Evolutionary conservation across 2,329 filamentous ascomycete genomes (phyloP).

Genomic region (Pestalotiopsis sp.): DNA sequence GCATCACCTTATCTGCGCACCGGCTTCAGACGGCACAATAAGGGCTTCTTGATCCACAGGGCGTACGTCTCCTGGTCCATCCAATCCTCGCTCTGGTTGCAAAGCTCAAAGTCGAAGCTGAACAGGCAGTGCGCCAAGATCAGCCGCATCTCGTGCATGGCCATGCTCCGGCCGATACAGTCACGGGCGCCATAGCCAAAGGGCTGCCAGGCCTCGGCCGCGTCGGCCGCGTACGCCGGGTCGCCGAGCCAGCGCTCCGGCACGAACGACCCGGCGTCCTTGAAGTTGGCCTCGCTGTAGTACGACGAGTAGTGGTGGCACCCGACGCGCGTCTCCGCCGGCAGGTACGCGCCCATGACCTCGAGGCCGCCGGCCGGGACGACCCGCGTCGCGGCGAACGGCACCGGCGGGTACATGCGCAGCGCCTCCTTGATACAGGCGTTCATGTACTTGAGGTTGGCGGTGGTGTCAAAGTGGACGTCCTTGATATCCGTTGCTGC

Average conservation of each 20-base stretch:
- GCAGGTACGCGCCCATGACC: conserved; percentile 21
- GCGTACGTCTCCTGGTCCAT: conserved; percentile 19
- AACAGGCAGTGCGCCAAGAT: conserved; percentile 17
- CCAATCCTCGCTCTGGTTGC: conserved; percentile 17
- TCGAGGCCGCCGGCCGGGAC: conserved; percentile 26
- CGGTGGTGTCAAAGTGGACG: conserved; percentile 27
- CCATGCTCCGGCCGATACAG: conserved; percentile 24
- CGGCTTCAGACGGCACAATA: conserved; percentile 9
- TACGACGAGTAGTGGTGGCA: conserved; percentile 22
- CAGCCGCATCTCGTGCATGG: conserved; percentile 20
- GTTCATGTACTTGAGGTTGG: conserved; percentile 25
- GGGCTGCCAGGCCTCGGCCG: conserved; percentile 21
- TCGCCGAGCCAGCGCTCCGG: conserved; percentile 26
- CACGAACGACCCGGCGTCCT: conserved; percentile 18
- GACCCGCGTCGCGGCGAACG: conserved; percentile 22
- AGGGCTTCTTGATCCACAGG: conserved; percentile 20
- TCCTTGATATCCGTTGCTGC: conserved; percentile 26
- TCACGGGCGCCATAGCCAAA: conserved; percentile 22
- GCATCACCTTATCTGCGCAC: background rate
- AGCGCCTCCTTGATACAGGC: conserved; percentile 27
- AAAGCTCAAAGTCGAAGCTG: conserved; percentile 20
- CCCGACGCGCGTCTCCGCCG: conserved; percentile 20
- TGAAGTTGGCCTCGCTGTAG: conserved; percentile 14
- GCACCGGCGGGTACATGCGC: conserved; percentile 26
- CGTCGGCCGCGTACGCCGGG: conserved; percentile 16